A percentile compares a stretch with the other conserved stretches of the same genome.
phyloP scores from a whole-genome alignment of 768 basidiomycete genomes.

The Rhizopogon salebrosus region DNA sequence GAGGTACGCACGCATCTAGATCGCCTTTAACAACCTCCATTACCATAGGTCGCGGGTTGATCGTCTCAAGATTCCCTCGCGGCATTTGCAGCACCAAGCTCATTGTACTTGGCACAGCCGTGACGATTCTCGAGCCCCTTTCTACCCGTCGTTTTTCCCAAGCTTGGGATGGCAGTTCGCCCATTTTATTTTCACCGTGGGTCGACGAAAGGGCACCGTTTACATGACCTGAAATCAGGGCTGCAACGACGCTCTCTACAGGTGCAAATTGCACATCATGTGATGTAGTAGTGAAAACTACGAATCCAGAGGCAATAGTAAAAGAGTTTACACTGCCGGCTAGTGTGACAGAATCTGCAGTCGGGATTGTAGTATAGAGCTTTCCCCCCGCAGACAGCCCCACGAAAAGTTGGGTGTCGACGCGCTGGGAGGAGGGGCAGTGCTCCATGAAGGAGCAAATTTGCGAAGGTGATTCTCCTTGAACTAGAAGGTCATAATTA shows the following conservation, averaged over 20 bases:
- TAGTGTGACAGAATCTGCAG: conserved; percentile 29
- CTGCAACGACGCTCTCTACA: conserved; percentile 20
- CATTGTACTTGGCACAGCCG: conserved; percentile 84
- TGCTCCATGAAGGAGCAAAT: conserved; percentile 50
- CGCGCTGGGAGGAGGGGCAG: conserved; percentile 43
- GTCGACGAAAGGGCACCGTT: conserved; percentile 21
- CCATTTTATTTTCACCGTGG: conserved; percentile 17
- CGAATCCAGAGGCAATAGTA: conserved; percentile 62
- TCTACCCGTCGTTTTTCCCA: conserved; percentile 83
- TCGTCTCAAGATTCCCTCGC: conserved; percentile 91
- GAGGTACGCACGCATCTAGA: conserved; percentile 56
- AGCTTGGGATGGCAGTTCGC: conserved; percentile 11
- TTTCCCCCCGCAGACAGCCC: conserved; percentile 66
- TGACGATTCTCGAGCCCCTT: conserved; percentile 84
- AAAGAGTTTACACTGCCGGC: conserved; percentile 67
- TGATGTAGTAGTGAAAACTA: conserved; percentile 79
- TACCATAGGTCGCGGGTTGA: conserved; percentile 89
- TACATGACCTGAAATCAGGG: conserved; percentile 2
- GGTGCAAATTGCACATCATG: conserved; percentile 81
- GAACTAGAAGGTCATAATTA: background rate
- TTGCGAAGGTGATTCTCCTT: conserved; percentile 14
- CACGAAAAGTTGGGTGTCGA: conserved; percentile 37
- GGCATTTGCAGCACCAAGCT: conserved; percentile 95
- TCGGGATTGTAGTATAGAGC: conserved; percentile 43
- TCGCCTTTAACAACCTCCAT: conserved; percentile 78